Conservation (phyloP, 257 asterid species). For the Nicotiana knightiana region DNA sequence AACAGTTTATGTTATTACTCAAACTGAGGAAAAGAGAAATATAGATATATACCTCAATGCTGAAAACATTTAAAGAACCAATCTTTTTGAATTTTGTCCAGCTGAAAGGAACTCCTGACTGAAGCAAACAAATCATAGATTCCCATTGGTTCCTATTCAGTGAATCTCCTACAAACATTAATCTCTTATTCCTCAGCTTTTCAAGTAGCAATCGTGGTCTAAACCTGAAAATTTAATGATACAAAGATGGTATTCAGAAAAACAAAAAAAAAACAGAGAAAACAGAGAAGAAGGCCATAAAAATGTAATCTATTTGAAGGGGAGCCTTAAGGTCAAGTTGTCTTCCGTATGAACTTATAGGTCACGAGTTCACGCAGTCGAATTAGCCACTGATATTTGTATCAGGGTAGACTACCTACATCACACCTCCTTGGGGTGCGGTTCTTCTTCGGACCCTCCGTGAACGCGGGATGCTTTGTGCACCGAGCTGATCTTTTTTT, state of each 20-base stretch:
- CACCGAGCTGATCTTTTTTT: too few relatives aligned
- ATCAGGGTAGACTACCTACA: too few relatives aligned
- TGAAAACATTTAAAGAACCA: conserved; percentile 64
- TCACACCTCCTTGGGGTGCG: too few relatives aligned
- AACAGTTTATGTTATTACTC: not conserved
- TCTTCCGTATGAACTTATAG: too few relatives aligned
- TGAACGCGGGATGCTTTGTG: too few relatives aligned
- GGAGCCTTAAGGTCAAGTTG: too few relatives aligned
- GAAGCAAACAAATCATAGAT: conserved; percentile 20
- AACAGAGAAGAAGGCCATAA: not conserved
- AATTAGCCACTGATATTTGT: too few relatives aligned
- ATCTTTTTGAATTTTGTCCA: conserved; percentile 58
- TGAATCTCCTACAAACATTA: conserved; percentile 81
- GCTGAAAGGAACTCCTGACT: conserved; percentile 43
- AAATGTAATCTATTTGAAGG: too few relatives aligned
- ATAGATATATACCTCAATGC: conserved; percentile 43
- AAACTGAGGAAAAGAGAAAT: not conserved
- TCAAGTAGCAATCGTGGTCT: too few relatives aligned
- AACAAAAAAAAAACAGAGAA: not conserved
- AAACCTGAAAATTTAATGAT: conserved; percentile 26
- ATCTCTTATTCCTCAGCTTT: conserved; percentile 46
- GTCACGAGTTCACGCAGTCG: too few relatives aligned
- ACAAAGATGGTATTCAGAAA: not conserved
- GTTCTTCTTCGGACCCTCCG: too few relatives aligned
- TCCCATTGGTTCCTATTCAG: not conserved